phyloP scores from a whole-genome alignment of 2,329 filamentous ascomycete species.

The Scolecobasidium constrictum region DNA sequence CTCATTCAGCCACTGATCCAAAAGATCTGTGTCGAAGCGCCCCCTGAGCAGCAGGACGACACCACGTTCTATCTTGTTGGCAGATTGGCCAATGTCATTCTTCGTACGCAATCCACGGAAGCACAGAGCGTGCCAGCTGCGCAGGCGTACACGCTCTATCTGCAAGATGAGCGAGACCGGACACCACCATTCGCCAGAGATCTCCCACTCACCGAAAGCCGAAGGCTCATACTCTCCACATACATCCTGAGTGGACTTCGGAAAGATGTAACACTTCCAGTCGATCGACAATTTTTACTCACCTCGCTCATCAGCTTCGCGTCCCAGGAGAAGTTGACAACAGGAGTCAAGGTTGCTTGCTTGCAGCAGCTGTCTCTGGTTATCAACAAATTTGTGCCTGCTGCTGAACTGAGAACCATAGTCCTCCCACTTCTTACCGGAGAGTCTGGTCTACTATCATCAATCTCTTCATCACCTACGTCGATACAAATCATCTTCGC shows the following conservation, averaged over 20 bases:
- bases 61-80: slow-evolving; percentile 49
- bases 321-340: slow-evolving; percentile 19
- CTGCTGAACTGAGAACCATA: slow-evolving; percentile 26
- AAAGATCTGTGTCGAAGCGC: slow-evolving; percentile 21
- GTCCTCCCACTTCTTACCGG: slow-evolving; percentile 27
- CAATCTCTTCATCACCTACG: slow-evolving; percentile 16
- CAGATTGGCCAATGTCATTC: slow-evolving; percentile 47
- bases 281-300: slow-evolving; percentile 21
- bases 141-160: slow-evolving; percentile 45
- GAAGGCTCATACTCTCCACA: slow-evolving; percentile 45
- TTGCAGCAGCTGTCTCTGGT: slow-evolving; percentile 34
- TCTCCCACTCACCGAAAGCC: slow-evolving; percentile 24
- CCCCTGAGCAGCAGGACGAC: slow-evolving; percentile 30
- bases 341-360: slow-evolving; percentile 21
- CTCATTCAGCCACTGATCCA: slow-evolving; percentile 32
- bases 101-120: slow-evolving; percentile 39
- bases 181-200: slow-evolving; percentile 21
- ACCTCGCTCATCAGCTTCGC: slow-evolving; percentile 27
- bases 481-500: slow-evolving; percentile 48
- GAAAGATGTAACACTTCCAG: slow-evolving; percentile 23
- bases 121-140: slow-evolving; percentile 41
- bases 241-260: slow-evolving; percentile 43
- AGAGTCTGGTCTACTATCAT: slow-evolving; percentile 21
- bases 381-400: slow-evolving; percentile 37
- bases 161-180: slow-evolving; percentile 16